Conservation (phyloP, 371 early-diverging fungal species). For the Mortierella sp. region DNA sequence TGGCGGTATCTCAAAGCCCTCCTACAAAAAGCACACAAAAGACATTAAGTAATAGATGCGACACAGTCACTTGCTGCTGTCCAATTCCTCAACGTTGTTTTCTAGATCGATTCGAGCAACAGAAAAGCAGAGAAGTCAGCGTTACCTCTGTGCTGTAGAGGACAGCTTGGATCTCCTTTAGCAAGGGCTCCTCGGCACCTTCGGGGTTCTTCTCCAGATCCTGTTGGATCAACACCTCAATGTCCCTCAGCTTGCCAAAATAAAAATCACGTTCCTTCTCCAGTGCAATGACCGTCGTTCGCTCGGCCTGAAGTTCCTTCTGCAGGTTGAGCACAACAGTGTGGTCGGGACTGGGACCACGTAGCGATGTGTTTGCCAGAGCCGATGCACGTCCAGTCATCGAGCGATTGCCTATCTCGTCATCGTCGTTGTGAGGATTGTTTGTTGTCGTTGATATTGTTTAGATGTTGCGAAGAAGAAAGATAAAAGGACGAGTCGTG, state of each 20-base stretch:
- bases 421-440: background rate
- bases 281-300: constrained; percentile 86
- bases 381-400: constrained; percentile 38
- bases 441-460: too few species aligned
- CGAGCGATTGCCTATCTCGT: constrained; percentile 32
- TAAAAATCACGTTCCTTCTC: constrained; percentile 98
- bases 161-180: constrained; percentile 84
- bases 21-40: constrained; percentile 24
- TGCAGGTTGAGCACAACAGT: constrained; percentile 75
- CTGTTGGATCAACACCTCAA: constrained; percentile 91
- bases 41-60: background rate
- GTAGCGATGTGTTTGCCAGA: constrained; percentile 37
- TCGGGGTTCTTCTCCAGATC: constrained; percentile 67
- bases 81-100: background rate
- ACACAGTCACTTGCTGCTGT: background rate
- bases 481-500: too few species aligned
- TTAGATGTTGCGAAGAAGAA: background rate
- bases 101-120: background rate
- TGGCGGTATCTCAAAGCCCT: constrained; percentile 48
- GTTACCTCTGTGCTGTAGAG: constrained; percentile 90
- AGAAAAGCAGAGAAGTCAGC: background rate
- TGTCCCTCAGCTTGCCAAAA: constrained; percentile 91
- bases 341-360: constrained; percentile 46
- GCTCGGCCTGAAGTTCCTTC: constrained; percentile 83
- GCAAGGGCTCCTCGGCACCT: constrained; percentile 60